Evolutionary conservation across 306 rosid genomes (phyloP).

Genomic region (Fagus crenata): DNA sequence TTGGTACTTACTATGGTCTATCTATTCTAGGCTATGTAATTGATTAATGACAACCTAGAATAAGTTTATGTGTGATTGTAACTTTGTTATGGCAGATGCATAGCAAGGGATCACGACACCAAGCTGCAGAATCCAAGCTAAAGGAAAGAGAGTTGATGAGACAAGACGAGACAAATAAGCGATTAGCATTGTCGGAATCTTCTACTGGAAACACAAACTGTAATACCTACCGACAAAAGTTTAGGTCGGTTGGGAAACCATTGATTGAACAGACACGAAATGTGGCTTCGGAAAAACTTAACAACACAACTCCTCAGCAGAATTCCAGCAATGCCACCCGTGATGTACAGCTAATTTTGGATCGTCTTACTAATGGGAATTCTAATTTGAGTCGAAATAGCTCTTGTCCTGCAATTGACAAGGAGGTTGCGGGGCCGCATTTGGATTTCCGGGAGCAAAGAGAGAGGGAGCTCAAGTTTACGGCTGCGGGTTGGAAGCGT

Average conservation of each 20-base stretch:
- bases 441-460: conserved; percentile 36
- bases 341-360: conserved; percentile 10
- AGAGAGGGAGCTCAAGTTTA: conserved; percentile 48
- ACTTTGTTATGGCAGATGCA: conserved; percentile 30
- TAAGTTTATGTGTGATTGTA: background rate
- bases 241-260: conserved; percentile 20
- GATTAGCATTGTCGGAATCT: conserved; percentile 32
- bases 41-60: too few species aligned
- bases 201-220: conserved; percentile 23
- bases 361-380: conserved; percentile 20
- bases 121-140: conserved; percentile 28
- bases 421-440: conserved; percentile 18
- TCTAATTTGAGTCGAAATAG: conserved; percentile 6
- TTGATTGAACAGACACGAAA: conserved; percentile 34
- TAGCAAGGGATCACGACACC: conserved; percentile 38
- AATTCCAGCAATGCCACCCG: conserved; percentile 14
- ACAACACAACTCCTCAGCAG: conserved; percentile 16
- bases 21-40: background rate
- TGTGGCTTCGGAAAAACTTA: conserved; percentile 21
- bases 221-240: conserved; percentile 25
- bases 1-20: too few species aligned
- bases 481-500: conserved; percentile 49
- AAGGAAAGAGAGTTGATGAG: conserved; percentile 32
- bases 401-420: conserved; percentile 10
- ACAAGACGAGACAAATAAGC: conserved; percentile 29